A percentile compares a stretch with the other conserved stretches of the same genome.
Evolutionary conservation across 495 filamentous ascomycete species (phyloP).

Genomic region (Penicillium bialowiezense): DNA sequence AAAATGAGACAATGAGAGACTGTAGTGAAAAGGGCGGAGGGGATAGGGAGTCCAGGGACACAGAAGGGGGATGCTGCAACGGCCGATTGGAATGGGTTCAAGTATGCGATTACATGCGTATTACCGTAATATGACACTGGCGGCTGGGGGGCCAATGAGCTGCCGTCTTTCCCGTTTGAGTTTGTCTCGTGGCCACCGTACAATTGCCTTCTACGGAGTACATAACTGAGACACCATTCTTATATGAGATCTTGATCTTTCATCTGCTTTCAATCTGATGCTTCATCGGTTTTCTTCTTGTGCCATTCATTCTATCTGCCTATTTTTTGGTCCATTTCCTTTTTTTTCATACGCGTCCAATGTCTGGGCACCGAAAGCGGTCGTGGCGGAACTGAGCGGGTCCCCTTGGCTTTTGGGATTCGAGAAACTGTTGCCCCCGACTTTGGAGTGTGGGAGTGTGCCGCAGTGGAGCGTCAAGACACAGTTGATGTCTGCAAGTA

Average conservation of each 20-base stretch:
- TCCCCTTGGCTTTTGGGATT: slow-evolving; percentile 3
- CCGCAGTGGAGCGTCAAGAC: neutral
- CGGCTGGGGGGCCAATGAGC: neutral
- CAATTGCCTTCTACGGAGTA: no score
- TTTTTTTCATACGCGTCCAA: slow-evolving; percentile 22
- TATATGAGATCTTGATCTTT: no score
- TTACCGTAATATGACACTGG: slow-evolving; percentile 3
- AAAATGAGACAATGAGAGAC: slow-evolving; percentile 16
- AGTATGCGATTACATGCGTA: neutral
- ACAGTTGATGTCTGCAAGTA: neutral
- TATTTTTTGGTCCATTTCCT: neutral
- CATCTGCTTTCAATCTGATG: no score
- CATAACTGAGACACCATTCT: no score
- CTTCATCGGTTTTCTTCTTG: no score
- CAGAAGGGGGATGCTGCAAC: no score
- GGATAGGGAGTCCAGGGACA: neutral
- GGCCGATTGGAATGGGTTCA: neutral
- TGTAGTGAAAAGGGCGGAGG: slow-evolving; percentile 14
- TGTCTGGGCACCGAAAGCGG: slow-evolving; percentile 31
- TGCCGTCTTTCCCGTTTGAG: neutral
- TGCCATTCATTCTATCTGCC: slow-evolving; percentile 1
- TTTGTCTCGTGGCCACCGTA: slow-evolving; percentile 1
- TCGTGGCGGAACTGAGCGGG: slow-evolving; percentile 21
- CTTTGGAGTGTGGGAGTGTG: slow-evolving; percentile 18
- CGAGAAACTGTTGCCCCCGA: slow-evolving; percentile 17